Conservation (phyloP, 208 protist genomes). For the Trichomonas gallinae region DNA sequence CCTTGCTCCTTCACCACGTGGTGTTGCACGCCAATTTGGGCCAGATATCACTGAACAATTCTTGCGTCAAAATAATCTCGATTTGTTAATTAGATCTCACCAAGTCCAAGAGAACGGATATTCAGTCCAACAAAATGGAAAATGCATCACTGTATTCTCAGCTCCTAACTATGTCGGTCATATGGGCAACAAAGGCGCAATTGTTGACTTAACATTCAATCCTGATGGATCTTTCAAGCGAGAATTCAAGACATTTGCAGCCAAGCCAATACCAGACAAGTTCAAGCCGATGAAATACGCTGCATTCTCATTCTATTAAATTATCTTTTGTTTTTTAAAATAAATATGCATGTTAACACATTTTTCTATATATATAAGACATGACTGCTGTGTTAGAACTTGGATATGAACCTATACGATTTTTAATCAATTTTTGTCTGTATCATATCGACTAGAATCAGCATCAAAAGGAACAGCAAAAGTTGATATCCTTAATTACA, state of each 20-base stretch:
- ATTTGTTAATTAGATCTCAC: conserved; percentile 43
- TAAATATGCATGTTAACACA: background rate
- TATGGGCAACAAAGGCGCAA: conserved; percentile 37
- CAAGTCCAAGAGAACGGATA: conserved; percentile 43
- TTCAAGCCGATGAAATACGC: background rate
- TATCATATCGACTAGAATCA: too few species aligned
- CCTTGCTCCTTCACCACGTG: conserved; percentile 28
- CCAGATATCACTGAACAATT: conserved; percentile 44
- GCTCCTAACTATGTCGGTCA: conserved; percentile 33
- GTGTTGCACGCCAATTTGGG: conserved; percentile 36
- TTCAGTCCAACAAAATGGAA: conserved; percentile 26
- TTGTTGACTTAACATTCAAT: conserved; percentile 58
- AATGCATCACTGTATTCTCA: conserved; percentile 39
- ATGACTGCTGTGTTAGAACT: too few species aligned
- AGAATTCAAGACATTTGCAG: background rate
- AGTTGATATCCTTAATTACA: too few species aligned
- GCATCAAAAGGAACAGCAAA: too few species aligned
- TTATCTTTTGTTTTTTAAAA: background rate
- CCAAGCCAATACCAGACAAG: background rate
- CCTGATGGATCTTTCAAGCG: background rate
- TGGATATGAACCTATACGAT: too few species aligned
- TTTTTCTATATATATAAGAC: too few species aligned
- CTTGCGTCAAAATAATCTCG: conserved; percentile 35
- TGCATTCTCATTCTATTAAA: background rate
- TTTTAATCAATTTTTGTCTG: too few species aligned